phyloP scores from a whole-genome alignment of 257 asterid genomes.

The Apocynum venetum region DNA sequence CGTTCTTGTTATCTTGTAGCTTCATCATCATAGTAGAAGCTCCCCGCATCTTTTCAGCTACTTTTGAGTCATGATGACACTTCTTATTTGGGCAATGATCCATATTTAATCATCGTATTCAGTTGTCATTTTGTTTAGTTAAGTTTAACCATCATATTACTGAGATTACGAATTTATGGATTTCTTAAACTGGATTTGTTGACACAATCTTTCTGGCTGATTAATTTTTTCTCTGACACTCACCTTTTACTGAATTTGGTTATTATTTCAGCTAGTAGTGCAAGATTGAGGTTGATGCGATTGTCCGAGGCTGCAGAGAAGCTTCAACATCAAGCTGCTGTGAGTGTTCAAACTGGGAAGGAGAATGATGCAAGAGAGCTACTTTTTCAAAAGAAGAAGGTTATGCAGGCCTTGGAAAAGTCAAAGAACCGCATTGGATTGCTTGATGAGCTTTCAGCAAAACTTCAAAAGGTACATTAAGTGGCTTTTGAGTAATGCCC shows the following conservation, averaged over 20 bases:
- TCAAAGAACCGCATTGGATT: conserved; percentile 72
- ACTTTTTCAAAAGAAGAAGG: conserved; percentile 78
- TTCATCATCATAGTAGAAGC: not conserved
- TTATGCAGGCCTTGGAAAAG: conserved; percentile 86
- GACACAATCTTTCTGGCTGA: not conserved
- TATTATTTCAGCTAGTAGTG: conserved; percentile 60
- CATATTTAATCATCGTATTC: not conserved
- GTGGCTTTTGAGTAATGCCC: not conserved
- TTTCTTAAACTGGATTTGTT: not conserved
- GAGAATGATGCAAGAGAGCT: conserved; percentile 80
- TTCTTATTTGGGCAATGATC: not conserved
- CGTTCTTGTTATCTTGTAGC: not conserved
- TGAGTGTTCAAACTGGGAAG: conserved; percentile 62
- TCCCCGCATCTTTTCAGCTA: not conserved
- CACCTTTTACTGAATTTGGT: conserved; percentile 1
- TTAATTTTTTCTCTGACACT: not conserved
- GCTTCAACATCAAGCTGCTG: conserved; percentile 73
- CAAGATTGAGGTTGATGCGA: conserved; percentile 75
- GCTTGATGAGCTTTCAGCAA: conserved; percentile 67
- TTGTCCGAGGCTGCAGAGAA: conserved; percentile 89
- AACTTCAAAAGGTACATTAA: conserved; percentile 63
- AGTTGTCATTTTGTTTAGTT: not conserved
- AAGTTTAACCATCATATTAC: not conserved
- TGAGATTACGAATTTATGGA: not conserved
- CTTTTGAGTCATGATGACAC: not conserved